Evolutionary conservation across 2,329 filamentous ascomycete genomes (phyloP), one percentile per base, ranked within the genome.

Genomic region (Diaporthe vexans): DNA sequence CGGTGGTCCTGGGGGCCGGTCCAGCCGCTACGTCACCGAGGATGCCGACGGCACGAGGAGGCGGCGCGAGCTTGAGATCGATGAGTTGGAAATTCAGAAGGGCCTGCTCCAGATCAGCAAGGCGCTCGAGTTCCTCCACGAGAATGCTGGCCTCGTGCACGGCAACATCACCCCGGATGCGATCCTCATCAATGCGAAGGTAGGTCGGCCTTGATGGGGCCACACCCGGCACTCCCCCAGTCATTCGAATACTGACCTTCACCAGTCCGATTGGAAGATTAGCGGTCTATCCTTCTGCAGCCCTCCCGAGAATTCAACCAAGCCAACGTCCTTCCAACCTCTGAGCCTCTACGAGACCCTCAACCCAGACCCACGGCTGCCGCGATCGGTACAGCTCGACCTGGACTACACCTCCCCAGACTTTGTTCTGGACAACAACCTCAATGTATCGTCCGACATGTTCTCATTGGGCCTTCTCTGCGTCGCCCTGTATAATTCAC

Each of bases 11-110:
- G 91, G 92, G 54, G 92, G 94, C 15, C 88, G 94, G 75, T 88
- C 91, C 5, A 95, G 94, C 82, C 92, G 94, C 78, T 97, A 92
- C 84, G 93, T 97, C 72, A 92, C 94, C 1, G 94, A 97, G 80
- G 93, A 95, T 78, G 87, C 92, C 0, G 93, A 95, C 78, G 94
- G 94, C 48, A 91, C 91, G 67, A 88, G 91, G 77, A 89, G 92
- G 78, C 88, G 94, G 79, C 89, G 94, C 78, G 95, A 98, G 80
- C 84, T 98, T 19, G 96, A 98, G 82, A 94, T 99, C 76, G 97
- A 99, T 81, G 97, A 98, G 84, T 86, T 99, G 74, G 97, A 99
- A 84, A 97, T 98, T 79, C 97, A 99, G 82, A 99, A 99, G 84
- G 97, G 97, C 0, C 83, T 99, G 76, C 85, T 98, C 75, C 97